phyloP scores from a whole-genome alignment of 257 asterid genomes.

The Jaltomata sinuosa region DNA sequence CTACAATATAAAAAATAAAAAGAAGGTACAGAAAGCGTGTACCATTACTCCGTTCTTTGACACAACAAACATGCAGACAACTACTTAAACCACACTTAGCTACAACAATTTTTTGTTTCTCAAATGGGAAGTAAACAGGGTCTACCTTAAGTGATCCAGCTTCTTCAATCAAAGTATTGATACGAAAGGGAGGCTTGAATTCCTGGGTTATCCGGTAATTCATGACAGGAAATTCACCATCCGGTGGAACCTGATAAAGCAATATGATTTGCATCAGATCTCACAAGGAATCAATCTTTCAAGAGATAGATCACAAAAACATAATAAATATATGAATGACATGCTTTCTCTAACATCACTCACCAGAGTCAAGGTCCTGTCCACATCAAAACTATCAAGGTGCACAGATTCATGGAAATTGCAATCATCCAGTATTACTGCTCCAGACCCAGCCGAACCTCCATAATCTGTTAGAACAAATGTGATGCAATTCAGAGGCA shows the following conservation, averaged over 20 bases:
- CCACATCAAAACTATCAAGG: slow-evolving; percentile 90
- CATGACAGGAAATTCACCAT: slow-evolving; percentile 99
- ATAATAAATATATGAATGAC: background rate
- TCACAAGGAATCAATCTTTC: background rate
- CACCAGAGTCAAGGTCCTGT: slow-evolving; percentile 86
- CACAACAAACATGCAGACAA: background rate
- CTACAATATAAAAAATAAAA: background rate
- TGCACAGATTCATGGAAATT: slow-evolving; percentile 98
- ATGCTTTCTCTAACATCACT: slow-evolving; percentile 14
- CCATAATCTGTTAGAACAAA: slow-evolving; percentile 48
- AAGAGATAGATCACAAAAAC: slow-evolving; percentile 1
- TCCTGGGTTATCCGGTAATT: slow-evolving; percentile 98
- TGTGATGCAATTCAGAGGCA: background rate
- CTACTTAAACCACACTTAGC: background rate
- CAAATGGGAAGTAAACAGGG: background rate
- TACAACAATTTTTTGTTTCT: background rate
- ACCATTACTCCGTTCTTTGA: background rate
- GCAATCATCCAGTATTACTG: slow-evolving; percentile 94
- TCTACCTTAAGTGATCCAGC: slow-evolving; percentile 84
- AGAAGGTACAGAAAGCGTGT: background rate
- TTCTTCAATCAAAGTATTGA: slow-evolving; percentile 88
- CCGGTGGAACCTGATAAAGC: slow-evolving; percentile 77
- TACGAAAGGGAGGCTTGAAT: slow-evolving; percentile 94
- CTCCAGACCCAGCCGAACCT: slow-evolving; percentile 84
- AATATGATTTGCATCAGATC: slow-evolving; percentile 6